A percentile compares a stretch with the other conserved stretches of the same genome.
phyloP scores from a whole-genome alignment of 192 early-diverging fungal genomes.

The Funneliformis mosseae region DNA sequence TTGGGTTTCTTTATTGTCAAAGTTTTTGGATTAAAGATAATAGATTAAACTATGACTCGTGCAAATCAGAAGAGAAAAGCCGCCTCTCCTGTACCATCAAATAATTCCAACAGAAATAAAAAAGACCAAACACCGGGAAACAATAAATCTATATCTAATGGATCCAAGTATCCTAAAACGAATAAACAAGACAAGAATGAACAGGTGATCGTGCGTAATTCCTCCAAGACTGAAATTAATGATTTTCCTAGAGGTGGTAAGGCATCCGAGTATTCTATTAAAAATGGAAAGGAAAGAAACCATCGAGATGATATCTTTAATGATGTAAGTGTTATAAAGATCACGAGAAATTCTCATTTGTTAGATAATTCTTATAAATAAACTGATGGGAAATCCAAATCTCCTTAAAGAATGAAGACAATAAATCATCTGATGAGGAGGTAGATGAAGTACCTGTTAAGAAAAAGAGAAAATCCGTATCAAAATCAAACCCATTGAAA shows the following conservation, averaged over 20 bases:
- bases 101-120: no score
- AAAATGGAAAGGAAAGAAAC: not conserved
- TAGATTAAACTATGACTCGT: no score
- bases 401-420: not conserved
- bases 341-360: not conserved
- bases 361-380: not conserved
- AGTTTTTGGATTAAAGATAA: not conserved
- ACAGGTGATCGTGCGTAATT: not conserved
- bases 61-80: no score
- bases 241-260: not conserved
- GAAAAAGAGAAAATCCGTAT: constrained; percentile 56
- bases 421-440: constrained; percentile 40
- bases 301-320: not conserved
- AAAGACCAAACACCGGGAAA: not conserved
- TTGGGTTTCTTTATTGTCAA: no score
- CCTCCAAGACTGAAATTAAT: not conserved
- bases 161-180: not conserved
- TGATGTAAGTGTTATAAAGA: not conserved
- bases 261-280: not conserved
- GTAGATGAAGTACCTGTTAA: constrained; percentile 45
- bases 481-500: constrained; percentile 57
- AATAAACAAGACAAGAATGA: not conserved
- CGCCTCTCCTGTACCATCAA: no score
- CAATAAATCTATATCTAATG: not conserved
- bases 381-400: not conserved